Base-by-base conservation (phyloP, 2,329 filamentous ascomycete genomes). In the Diaporthe helianthi region DNA sequence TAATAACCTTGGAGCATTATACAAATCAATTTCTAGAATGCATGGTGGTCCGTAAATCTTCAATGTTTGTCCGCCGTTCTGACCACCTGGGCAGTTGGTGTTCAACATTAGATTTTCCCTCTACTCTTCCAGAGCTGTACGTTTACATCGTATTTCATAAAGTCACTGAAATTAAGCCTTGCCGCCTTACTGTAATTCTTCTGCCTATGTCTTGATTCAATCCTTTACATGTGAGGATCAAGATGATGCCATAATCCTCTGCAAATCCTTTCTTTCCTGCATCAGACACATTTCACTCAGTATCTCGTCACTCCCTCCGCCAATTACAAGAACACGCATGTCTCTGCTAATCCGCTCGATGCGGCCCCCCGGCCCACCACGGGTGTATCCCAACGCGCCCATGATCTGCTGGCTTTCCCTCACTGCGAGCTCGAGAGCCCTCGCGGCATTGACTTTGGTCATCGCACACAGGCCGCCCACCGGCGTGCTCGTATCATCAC, bases 271-370 rank as follows among this genome's bases (percentile, higher is more conserved):
- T 19, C 41, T 47, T 22, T 61, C 41, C 26, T 61, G 58, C 58
- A 61, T 61, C 6, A 61, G 58, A 19, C 58, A 61, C 58, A 61
- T 47, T 12, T 84, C 82, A 0, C 78, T 79, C 60, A 84, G 76
- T 70, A 84, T 84, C 72, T 84, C 83, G 67, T 84, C 83, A 69
- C 82, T 83, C 0, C 83, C 83, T 24, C 82, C 82, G 17, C 82
- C 80, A 0, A 84, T 75, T 4, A 82, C 82, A 78, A 83, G 81
- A 71, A 84, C 82, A 29, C 83, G 76, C 52, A 84, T 73, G 74
- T 85, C 83, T 0, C 83, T 75, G 72, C 79, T 82, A 61, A 84
- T 81, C 71, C 84, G 82, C 75, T 84, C 82, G 26, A 61, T 33
- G 4, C 55, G 55, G 5, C 10, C 55, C 12, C 55, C 55, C 15